Conservation (phyloP, 768 basidiomycete species). For the Suillus ampliporus region DNA sequence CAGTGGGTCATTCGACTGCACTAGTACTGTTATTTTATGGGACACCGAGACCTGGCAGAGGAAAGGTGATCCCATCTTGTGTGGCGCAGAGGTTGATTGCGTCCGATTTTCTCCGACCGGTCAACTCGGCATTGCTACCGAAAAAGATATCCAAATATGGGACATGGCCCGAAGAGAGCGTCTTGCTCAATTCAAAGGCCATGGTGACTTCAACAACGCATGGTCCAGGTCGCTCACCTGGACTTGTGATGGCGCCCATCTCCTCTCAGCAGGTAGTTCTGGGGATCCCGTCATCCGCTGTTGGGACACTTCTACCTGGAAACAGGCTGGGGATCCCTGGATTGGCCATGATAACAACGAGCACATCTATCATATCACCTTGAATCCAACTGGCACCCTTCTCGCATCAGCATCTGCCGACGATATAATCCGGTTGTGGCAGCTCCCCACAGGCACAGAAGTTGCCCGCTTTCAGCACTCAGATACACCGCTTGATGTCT, state of each 20-base stretch:
- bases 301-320: background rate
- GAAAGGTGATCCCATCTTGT: background rate
- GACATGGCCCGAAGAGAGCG: background rate
- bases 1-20: constrained; percentile 10
- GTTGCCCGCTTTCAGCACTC: constrained; percentile 24
- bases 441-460: constrained; percentile 24
- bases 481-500: background rate
- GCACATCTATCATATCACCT: constrained; percentile 26
- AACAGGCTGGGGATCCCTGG: constrained; percentile 1
- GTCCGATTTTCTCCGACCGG: background rate
- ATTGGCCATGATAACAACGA: background rate
- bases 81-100: background rate
- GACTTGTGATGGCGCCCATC: background rate
- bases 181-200: background rate
- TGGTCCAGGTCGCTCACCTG: background rate
- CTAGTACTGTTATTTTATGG: constrained; percentile 10
- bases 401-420: constrained; percentile 38
- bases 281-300: background rate
- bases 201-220: background rate
- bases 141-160: background rate
- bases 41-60: constrained; percentile 5
- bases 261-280: background rate
- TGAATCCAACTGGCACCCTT: constrained; percentile 32
- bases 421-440: constrained; percentile 34
- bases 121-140: background rate